A percentile compares a stretch with the other conserved stretches of the same genome.
Evolutionary conservation across 2,329 filamentous ascomycete genomes (phyloP).

Genomic region (Aschersonia sp.): DNA sequence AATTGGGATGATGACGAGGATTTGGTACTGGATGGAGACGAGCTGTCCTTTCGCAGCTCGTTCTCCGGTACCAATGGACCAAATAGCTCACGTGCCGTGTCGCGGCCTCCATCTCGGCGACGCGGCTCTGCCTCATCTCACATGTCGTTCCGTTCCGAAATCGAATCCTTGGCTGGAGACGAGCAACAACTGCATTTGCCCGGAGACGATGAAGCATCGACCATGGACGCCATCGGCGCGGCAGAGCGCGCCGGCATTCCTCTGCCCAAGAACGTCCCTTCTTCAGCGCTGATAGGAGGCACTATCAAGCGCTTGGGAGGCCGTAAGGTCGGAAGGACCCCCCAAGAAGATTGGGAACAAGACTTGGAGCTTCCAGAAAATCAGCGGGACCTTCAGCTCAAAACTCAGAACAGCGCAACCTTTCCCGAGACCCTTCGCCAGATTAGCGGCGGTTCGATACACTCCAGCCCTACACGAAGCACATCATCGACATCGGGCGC

Average conservation of each 20-base stretch:
- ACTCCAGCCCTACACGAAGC: slow-evolving; percentile 35
- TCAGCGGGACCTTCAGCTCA: slow-evolving; percentile 48
- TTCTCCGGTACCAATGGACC: slow-evolving; percentile 16
- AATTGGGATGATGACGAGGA: slow-evolving; percentile 66
- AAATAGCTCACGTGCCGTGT: slow-evolving; percentile 3
- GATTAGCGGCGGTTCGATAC: slow-evolving; percentile 42
- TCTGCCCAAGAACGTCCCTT: slow-evolving; percentile 71
- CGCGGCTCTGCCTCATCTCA: slow-evolving; percentile 74
- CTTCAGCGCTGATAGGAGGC: slow-evolving; percentile 79
- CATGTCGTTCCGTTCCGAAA: slow-evolving; percentile 68
- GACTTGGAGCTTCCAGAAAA: slow-evolving; percentile 56
- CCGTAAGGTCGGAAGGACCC: slow-evolving; percentile 55
- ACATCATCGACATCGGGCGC: slow-evolving; percentile 12
- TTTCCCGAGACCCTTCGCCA: slow-evolving; percentile 58
- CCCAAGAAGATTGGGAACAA: slow-evolving; percentile 71
- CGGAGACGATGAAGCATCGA: slow-evolving; percentile 73
- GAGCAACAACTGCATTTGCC: slow-evolving; percentile 79
- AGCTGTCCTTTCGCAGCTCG: slow-evolving; percentile 44
- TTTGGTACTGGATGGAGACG: slow-evolving; percentile 50
- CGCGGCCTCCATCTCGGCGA: slow-evolving; percentile 26
- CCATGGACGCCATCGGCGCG: slow-evolving; percentile 71
- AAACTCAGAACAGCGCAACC: slow-evolving; percentile 40
- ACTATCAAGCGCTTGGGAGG: slow-evolving; percentile 83
- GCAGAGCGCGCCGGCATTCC: slow-evolving; percentile 86
- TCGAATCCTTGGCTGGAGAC: slow-evolving; percentile 61